Conservation (phyloP, 2,329 filamentous ascomycete genomes). For the Rutstroemia sp. region DNA sequence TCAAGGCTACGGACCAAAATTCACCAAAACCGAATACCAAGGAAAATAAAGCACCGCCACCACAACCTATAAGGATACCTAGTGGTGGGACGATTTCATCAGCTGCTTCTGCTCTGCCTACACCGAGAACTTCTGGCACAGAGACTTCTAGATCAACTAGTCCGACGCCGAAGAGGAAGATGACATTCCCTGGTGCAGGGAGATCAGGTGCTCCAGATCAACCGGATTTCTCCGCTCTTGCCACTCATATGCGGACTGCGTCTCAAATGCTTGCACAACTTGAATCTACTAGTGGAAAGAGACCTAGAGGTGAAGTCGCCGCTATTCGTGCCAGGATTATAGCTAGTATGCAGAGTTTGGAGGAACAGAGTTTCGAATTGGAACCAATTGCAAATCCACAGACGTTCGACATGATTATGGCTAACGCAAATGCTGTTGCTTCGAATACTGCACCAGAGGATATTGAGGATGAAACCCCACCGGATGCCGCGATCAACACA, state of each 20-base stretch:
- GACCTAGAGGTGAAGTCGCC: slow-evolving; percentile 72
- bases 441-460: slow-evolving; percentile 43
- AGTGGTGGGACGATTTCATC: slow-evolving; percentile 56
- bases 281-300: slow-evolving; percentile 71
- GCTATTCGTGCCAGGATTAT: slow-evolving; percentile 83
- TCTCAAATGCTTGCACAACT: slow-evolving; percentile 83
- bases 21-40: slow-evolving; percentile 14
- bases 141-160: slow-evolving; percentile 63
- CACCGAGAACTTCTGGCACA: slow-evolving; percentile 62
- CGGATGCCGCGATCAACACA: slow-evolving; percentile 44
- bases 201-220: slow-evolving; percentile 54
- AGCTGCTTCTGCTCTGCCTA: slow-evolving; percentile 51
- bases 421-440: slow-evolving; percentile 51
- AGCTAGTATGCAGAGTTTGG: slow-evolving; percentile 80
- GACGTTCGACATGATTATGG: slow-evolving; percentile 78
- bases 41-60: slow-evolving; percentile 23
- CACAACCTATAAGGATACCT: slow-evolving; percentile 46
- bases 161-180: slow-evolving; percentile 51
- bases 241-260: slow-evolving; percentile 80
- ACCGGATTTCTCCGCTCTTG: slow-evolving; percentile 73
- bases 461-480: slow-evolving; percentile 45
- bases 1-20: slow-evolving; percentile 45
- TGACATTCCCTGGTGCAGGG: slow-evolving; percentile 50
- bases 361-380: slow-evolving; percentile 75
- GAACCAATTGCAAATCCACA: slow-evolving; percentile 61